Percentiles rank a stretch among this genome's conserved stretches.
These are phyloP conservation scores for Tetraselmis striata DNA, from an alignment of 139 green algal species.

Conservation along the genomic window DNA sequence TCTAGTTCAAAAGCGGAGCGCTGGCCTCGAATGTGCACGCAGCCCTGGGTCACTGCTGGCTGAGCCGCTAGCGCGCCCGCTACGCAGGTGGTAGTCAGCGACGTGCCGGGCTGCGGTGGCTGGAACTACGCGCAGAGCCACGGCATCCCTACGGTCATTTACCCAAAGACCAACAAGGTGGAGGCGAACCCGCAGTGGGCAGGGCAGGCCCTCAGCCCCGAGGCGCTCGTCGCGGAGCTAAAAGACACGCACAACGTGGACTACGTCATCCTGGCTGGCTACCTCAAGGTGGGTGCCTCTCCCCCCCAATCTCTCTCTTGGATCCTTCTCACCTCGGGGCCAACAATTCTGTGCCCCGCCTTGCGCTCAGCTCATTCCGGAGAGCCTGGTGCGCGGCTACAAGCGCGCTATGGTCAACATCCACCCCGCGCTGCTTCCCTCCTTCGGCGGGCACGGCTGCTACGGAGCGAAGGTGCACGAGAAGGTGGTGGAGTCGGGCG, in stretches of 20 bases:
- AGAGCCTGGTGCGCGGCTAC: conserved; percentile 65
- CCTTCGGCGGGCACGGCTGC: conserved; percentile 93
- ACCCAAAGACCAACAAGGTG: conserved; percentile 61
- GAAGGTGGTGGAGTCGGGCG: conserved; percentile 83
- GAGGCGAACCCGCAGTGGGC: conserved; percentile 12
- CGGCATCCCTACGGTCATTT: conserved; percentile 68
- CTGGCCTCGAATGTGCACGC: no score
- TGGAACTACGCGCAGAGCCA: conserved; percentile 62
- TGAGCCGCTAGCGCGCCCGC: no score
- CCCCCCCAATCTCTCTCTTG: no score
- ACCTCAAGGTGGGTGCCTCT: conserved; percentile 86
- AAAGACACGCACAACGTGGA: conserved; percentile 41
- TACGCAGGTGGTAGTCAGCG: conserved; percentile 64
- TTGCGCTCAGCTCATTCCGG: conserved; percentile 71
- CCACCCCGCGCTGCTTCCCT: conserved; percentile 91
- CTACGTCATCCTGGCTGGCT: conserved; percentile 88
- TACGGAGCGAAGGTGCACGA: conserved; percentile 88
- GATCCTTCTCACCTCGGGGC: no score
- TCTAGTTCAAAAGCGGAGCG: background rate
- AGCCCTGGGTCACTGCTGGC: no score
- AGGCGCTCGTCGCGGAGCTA: conserved; percentile 48
- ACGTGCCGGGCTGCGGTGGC: conserved; percentile 70
- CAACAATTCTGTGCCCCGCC: no score
- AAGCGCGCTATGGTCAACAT: conserved; percentile 92
- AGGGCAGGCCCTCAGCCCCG: conserved; percentile 12